These are phyloP conservation scores for Trifolium subterraneum DNA, from an alignment of 306 rosid genomes.

Conservation along the genomic window DNA sequence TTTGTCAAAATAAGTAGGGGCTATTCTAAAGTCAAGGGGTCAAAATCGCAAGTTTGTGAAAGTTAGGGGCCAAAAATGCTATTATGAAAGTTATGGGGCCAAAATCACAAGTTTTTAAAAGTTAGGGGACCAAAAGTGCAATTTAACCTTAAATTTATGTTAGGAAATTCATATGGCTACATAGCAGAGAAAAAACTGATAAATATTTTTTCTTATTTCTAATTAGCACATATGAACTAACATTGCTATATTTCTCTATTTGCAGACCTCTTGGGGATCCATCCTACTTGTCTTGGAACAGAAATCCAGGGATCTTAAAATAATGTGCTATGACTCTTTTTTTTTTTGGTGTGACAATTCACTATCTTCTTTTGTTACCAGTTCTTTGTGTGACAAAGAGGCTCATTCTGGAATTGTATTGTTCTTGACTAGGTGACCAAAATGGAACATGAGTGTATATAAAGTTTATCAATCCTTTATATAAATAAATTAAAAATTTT, in stretches of 20 bases:
- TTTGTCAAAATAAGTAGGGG: too few species aligned
- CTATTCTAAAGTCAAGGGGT: too few species aligned
- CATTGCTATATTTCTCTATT: conserved; percentile 31
- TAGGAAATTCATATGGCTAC: not conserved
- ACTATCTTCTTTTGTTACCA: conserved; percentile 6
- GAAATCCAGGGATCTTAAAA: conserved; percentile 47
- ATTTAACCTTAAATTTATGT: too few species aligned
- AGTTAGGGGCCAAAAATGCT: too few species aligned
- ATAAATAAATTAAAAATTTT: not conserved
- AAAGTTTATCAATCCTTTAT: conserved; percentile 9
- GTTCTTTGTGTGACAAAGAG: conserved; percentile 23
- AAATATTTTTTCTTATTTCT: conserved; percentile 4
- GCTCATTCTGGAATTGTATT: conserved; percentile 16
- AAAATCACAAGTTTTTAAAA: too few species aligned
- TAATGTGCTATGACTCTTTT: conserved; percentile 17
- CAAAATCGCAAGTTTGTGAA: too few species aligned
- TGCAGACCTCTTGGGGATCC: conserved; percentile 97
- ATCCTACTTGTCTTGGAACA: conserved; percentile 91
- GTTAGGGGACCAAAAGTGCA: too few species aligned
- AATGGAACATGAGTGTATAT: conserved; percentile 38
- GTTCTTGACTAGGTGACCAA: conserved; percentile 23
- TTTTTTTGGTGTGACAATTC: not conserved
- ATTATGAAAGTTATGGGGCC: too few species aligned
- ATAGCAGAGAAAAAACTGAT: not conserved
- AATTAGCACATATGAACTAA: conserved; percentile 25